Evolutionary conservation across 2,329 filamentous ascomycete genomes (phyloP).

Genomic region (Lecanicillium sp.): DNA sequence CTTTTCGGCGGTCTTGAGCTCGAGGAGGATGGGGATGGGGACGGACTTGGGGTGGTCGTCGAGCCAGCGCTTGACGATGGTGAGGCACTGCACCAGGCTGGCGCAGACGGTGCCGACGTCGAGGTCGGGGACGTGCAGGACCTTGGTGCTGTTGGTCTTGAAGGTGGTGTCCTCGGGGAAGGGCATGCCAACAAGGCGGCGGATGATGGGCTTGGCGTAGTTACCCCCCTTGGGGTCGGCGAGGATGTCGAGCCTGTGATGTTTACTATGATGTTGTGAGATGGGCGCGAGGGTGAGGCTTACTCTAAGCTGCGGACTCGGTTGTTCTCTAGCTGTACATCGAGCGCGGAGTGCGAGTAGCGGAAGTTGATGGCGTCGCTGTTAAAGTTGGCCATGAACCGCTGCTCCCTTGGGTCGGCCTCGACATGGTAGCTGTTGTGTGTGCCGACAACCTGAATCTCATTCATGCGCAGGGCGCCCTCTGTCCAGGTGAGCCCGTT

Average conservation of each 20-base stretch:
- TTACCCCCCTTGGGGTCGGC: constrained; percentile 42
- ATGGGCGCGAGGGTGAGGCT: not conserved
- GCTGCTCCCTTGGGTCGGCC: constrained; percentile 33
- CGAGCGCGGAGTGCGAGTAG: constrained; percentile 41
- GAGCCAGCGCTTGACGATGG: constrained; percentile 38
- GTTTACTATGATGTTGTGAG: not conserved
- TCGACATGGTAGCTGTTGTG: constrained; percentile 48
- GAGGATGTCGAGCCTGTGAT: constrained; percentile 35
- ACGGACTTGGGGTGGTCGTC: constrained; percentile 36
- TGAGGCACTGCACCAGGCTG: constrained; percentile 39
- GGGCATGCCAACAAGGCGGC: constrained; percentile 32
- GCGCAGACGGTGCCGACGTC: constrained; percentile 41
- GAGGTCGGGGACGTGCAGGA: constrained; percentile 44
- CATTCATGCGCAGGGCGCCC: constrained; percentile 39
- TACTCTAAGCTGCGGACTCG: constrained; percentile 39
- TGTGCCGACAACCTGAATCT: constrained; percentile 45
- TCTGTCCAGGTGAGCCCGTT: constrained; percentile 28
- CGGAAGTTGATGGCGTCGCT: constrained; percentile 35
- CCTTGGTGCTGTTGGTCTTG: constrained; percentile 38
- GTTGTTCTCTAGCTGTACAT: constrained; percentile 39
- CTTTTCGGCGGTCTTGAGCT: constrained; percentile 36
- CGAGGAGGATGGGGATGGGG: constrained; percentile 43
- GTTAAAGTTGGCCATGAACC: constrained; percentile 32
- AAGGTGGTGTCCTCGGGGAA: constrained; percentile 33
- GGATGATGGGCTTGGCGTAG: constrained; percentile 39